These are phyloP conservation scores for Corinectria fuckeliana DNA, from an alignment of 2,329 filamentous ascomycete species.

Conservation along the genomic window DNA sequence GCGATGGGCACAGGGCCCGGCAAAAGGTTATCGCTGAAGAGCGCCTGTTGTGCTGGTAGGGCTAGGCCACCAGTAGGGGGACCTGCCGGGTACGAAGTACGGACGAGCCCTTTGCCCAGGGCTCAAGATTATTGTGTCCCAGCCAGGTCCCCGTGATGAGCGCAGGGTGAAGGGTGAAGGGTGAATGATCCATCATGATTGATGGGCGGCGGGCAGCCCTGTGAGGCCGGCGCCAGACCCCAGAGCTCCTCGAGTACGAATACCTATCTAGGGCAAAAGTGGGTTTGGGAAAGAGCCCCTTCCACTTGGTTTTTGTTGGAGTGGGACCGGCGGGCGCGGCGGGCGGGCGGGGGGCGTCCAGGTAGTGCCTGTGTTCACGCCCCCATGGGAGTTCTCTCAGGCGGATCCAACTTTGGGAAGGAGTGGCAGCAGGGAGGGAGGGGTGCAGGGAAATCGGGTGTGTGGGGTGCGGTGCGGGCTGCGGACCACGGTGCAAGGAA, in stretches of 20 bases:
- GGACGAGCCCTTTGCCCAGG: not conserved
- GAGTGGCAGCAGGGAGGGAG: not conserved
- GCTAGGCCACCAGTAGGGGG: not conserved
- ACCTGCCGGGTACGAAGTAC: not conserved
- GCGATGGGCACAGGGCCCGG: not conserved
- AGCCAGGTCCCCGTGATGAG: not conserved
- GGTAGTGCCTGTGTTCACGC: not conserved
- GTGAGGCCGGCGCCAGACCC: slow-evolving; percentile 32
- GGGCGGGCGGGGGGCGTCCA: slow-evolving; percentile 3
- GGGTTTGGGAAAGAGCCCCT: not conserved
- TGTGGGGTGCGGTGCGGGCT: not conserved
- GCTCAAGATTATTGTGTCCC: too few species aligned
- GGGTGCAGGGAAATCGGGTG: not conserved
- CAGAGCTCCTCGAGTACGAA: too few species aligned
- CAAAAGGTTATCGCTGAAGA: not conserved
- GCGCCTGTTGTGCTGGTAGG: not conserved
- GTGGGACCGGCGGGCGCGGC: slow-evolving; percentile 13
- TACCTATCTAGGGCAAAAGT: too few species aligned
- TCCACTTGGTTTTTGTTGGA: not conserved
- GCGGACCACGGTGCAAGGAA: slow-evolving; percentile 5
- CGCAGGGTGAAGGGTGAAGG: not conserved
- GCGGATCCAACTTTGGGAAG: not conserved
- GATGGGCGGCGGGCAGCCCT: slow-evolving; percentile 28
- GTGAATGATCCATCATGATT: slow-evolving; percentile 15
- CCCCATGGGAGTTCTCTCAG: not conserved